These are phyloP conservation scores for Tulasnella sp. DNA, from an alignment of 768 basidiomycete genomes.

Conservation along the genomic window DNA sequence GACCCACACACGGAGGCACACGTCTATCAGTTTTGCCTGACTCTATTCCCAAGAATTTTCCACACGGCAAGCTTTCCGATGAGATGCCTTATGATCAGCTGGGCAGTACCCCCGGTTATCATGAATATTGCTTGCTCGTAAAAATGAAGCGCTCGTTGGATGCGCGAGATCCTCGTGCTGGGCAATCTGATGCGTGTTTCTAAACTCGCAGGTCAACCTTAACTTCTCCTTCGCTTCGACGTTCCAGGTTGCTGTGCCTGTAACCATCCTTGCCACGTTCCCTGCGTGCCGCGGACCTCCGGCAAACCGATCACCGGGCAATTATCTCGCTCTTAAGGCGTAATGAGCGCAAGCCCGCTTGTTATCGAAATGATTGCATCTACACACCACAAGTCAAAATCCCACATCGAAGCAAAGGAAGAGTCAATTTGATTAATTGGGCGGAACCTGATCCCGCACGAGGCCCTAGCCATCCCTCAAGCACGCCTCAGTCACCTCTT, in stretches of 20 bases:
- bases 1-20: neutral
- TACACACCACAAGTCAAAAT: neutral
- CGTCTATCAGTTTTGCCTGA: neutral
- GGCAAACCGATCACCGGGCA: neutral
- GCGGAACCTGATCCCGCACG: neutral
- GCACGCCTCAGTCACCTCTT: conserved; percentile 2
- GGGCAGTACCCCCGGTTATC: neutral
- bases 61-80: neutral
- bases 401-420: neutral
- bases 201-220: neutral
- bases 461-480: conserved; percentile 6
- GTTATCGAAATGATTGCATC: neutral
- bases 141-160: neutral
- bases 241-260: conserved; percentile 14
- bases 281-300: conserved; percentile 1
- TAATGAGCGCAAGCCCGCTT: neutral
- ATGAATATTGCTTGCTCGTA: neutral
- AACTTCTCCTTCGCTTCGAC: neutral
- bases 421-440: conserved; percentile 3
- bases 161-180: neutral
- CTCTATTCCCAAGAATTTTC: neutral
- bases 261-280: conserved; percentile 3
- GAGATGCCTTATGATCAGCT: neutral
- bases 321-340: neutral
- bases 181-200: neutral